These are phyloP conservation scores for Pyrenophora teres DNA, from an alignment of 2,329 filamentous ascomycete species.

Conservation along the genomic window DNA sequence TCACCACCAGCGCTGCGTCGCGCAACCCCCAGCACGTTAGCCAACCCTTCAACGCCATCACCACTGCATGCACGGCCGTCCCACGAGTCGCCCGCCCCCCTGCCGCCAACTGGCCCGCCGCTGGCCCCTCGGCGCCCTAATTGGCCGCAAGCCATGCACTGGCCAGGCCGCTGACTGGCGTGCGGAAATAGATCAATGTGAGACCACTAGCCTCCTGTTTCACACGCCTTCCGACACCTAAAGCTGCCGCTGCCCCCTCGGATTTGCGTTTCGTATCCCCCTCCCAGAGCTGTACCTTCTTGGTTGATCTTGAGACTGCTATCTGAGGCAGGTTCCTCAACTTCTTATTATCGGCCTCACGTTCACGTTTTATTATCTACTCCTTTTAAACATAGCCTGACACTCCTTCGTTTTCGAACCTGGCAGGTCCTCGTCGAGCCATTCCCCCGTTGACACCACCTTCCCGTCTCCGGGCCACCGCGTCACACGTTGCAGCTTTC, in stretches of 20 bases:
- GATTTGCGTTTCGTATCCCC: slow-evolving; percentile 46
- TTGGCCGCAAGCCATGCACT: slow-evolving; percentile 32
- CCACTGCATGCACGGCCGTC: slow-evolving; percentile 21
- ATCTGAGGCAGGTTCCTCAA: slow-evolving; percentile 44
- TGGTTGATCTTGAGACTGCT: slow-evolving; percentile 43
- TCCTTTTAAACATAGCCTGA: slow-evolving; percentile 44
- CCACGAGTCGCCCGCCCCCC: slow-evolving; percentile 29
- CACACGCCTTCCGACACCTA: slow-evolving; percentile 48
- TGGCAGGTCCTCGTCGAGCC: slow-evolving; percentile 46
- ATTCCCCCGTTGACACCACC: slow-evolving; percentile 31
- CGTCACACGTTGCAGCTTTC: slow-evolving; percentile 37
- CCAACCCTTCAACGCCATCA: slow-evolving; percentile 16
- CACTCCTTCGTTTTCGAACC: slow-evolving; percentile 42
- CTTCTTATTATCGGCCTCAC: slow-evolving; percentile 12
- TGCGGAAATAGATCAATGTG: slow-evolving; percentile 44
- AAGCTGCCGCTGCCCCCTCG: slow-evolving; percentile 47
- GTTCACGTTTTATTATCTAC: slow-evolving; percentile 43
- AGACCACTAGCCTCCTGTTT: slow-evolving; percentile 49
- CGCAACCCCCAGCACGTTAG: slow-evolving; percentile 8
- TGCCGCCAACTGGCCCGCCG: slow-evolving; percentile 8
- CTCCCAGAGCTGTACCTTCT: slow-evolving; percentile 40
- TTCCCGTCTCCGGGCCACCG: slow-evolving; percentile 22
- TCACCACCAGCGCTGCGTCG: not conserved
- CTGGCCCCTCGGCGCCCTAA: slow-evolving; percentile 21
- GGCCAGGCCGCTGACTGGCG: slow-evolving; percentile 33